phyloP scores from a whole-genome alignment of 179 eudicot genomes.

The Silene vulgaris region DNA sequence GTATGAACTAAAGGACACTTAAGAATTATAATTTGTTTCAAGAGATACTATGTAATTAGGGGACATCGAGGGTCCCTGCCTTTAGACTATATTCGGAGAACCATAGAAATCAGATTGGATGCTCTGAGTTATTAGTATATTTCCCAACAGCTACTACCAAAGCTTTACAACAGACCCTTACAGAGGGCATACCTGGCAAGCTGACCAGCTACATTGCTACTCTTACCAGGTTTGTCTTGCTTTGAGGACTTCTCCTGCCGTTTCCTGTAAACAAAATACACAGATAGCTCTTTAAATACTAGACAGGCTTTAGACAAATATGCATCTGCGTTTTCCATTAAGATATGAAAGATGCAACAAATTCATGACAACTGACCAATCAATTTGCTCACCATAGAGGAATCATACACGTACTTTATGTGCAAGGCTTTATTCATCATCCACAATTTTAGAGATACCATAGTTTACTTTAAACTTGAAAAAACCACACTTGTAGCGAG shows the following conservation, averaged over 20 bases:
- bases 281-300: neutral
- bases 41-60: no score
- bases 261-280: constrained; percentile 37
- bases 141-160: neutral
- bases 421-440: no score
- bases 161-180: neutral
- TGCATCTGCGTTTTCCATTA: neutral
- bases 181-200: constrained; percentile 23
- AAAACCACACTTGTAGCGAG: no score
- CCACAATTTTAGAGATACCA: no score
- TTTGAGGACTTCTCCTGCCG: constrained; percentile 28
- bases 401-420: neutral
- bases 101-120: neutral
- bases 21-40: no score
- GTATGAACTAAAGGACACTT: no score
- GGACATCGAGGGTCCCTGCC: no score
- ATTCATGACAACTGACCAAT: neutral
- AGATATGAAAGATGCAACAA: neutral
- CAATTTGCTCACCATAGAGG: neutral
- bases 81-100: no score
- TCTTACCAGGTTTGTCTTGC: constrained; percentile 16
- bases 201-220: constrained; percentile 27
- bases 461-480: no score
- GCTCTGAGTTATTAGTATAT: neutral
- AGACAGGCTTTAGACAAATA: constrained; percentile 2